Evolutionary conservation across 108 stramenopile species (phyloP).

Genomic region (Skeletonema costatum): DNA sequence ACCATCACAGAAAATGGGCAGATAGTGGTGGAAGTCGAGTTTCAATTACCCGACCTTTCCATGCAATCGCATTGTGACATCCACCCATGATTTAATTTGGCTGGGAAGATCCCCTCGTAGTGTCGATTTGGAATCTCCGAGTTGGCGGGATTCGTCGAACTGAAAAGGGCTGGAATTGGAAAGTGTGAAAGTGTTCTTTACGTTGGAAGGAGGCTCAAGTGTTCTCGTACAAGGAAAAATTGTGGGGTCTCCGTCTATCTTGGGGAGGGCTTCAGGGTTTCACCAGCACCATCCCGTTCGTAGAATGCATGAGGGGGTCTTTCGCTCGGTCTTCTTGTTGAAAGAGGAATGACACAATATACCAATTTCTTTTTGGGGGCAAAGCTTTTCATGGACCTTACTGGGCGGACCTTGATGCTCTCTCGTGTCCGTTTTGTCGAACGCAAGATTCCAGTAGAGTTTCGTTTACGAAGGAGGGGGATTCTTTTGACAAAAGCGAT

Average conservation of each 20-base stretch:
- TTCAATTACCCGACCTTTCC: constrained; percentile 88
- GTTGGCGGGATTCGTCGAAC: constrained; percentile 87
- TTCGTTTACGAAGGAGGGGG: constrained; percentile 46
- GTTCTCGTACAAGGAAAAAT: constrained; percentile 47
- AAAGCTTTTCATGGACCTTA: constrained; percentile 78
- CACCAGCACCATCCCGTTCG: constrained; percentile 66
- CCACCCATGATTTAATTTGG: constrained; percentile 82
- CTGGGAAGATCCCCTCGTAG: constrained; percentile 87
- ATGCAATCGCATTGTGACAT: constrained; percentile 78
- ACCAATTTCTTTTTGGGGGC: constrained; percentile 55
- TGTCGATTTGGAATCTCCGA: constrained; percentile 86
- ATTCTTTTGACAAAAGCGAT: constrained; percentile 20
- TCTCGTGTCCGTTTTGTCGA: constrained; percentile 47
- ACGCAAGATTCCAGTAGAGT: constrained; percentile 64
- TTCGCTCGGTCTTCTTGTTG: constrained; percentile 52
- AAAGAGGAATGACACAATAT: constrained; percentile 77
- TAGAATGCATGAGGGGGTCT: constrained; percentile 58
- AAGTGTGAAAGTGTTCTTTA: constrained; percentile 55
- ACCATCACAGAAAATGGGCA: constrained; percentile 91
- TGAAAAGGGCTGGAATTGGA: constrained; percentile 71
- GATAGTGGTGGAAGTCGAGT: constrained; percentile 91
- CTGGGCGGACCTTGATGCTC: constrained; percentile 67
- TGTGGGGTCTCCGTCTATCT: constrained; percentile 33
- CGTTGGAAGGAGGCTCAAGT: constrained; percentile 10
- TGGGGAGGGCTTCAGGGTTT: constrained; percentile 49